Percentiles rank a stretch among this genome's conserved stretches.
Conservation (phyloP, 371 early-diverging fungal species). For the Amoeboradix gromovi region DNA sequence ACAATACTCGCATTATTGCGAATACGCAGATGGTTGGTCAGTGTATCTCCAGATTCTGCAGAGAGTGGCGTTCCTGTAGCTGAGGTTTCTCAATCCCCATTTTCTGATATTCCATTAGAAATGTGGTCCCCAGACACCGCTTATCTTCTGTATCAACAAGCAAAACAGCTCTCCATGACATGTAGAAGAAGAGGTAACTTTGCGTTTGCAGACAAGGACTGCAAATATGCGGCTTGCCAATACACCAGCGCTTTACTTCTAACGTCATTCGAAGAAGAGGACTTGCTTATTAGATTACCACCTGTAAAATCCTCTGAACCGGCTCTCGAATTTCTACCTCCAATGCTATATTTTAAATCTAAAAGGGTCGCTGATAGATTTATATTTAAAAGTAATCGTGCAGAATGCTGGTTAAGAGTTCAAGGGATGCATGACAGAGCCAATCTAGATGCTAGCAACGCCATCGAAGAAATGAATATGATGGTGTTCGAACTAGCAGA, state of each 20-base stretch:
- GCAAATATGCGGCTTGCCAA: not conserved
- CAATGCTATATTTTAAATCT: not conserved
- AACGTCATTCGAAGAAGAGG: not conserved
- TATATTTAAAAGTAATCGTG: not conserved
- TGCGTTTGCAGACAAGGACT: not conserved
- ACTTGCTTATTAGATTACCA: not conserved
- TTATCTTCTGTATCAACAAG: not conserved
- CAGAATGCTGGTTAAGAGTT: not conserved
- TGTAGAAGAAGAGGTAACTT: not conserved
- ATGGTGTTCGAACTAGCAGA: not conserved
- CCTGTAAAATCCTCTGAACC: not conserved
- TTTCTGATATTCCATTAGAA: not conserved
- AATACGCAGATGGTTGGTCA: not conserved
- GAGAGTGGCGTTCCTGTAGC: not conserved
- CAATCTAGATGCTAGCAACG: not conserved
- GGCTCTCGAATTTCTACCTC: not conserved
- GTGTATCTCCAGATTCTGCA: not conserved
- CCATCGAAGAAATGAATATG: not conserved
- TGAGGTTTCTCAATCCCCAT: not conserved
- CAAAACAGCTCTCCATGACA: not conserved
- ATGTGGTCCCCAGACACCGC: not conserved
- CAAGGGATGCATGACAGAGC: not conserved
- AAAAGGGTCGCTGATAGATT: not conserved
- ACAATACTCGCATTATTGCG: not conserved
- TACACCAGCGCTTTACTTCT: not conserved